These are phyloP conservation scores for Parastagonospora avenae DNA, from an alignment of 2,329 filamentous ascomycete species.

Conservation along the genomic window DNA sequence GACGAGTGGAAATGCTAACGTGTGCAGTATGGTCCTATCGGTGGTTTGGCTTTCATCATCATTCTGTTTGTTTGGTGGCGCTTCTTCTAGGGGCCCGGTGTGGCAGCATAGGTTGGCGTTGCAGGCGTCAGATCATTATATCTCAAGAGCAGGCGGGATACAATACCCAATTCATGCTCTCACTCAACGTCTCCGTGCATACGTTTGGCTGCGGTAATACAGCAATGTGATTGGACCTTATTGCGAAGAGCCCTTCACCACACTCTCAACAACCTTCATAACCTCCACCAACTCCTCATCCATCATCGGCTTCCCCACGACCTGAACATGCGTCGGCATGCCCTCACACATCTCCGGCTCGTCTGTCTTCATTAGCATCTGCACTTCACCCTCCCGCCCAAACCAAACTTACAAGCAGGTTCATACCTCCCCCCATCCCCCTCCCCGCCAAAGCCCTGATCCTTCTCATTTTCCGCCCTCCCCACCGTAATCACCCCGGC, in stretches of 20 bases:
- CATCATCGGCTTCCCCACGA: constrained; percentile 53
- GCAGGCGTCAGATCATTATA: not conserved
- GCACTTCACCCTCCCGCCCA: too few species aligned
- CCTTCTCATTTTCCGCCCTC: constrained; percentile 50
- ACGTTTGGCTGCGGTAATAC: too few species aligned
- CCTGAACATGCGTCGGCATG: constrained; percentile 54
- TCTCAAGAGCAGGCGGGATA: not conserved
- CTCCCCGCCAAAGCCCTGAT: constrained; percentile 38
- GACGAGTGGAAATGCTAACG: constrained; percentile 16
- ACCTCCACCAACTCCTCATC: constrained; percentile 54
- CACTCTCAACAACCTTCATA: constrained; percentile 38
- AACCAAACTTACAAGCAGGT: constrained; percentile 40
- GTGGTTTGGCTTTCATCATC: constrained; percentile 78
- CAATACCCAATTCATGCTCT: constrained; percentile 12
- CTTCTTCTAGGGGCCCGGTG: constrained; percentile 70
- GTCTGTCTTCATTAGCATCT: constrained; percentile 40
- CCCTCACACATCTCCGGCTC: constrained; percentile 49
- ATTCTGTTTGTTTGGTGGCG: constrained; percentile 89
- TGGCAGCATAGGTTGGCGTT: not conserved
- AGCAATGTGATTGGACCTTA: too few species aligned
- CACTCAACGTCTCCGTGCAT: too few species aligned
- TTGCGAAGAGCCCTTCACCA: constrained; percentile 5
- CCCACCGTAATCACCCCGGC: constrained; percentile 56
- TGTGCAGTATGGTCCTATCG: constrained; percentile 81
- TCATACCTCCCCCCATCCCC: constrained; percentile 37